These are phyloP conservation scores for Gynochthodes officinalis DNA, from an alignment of 257 asterid species.

Conservation along the genomic window DNA sequence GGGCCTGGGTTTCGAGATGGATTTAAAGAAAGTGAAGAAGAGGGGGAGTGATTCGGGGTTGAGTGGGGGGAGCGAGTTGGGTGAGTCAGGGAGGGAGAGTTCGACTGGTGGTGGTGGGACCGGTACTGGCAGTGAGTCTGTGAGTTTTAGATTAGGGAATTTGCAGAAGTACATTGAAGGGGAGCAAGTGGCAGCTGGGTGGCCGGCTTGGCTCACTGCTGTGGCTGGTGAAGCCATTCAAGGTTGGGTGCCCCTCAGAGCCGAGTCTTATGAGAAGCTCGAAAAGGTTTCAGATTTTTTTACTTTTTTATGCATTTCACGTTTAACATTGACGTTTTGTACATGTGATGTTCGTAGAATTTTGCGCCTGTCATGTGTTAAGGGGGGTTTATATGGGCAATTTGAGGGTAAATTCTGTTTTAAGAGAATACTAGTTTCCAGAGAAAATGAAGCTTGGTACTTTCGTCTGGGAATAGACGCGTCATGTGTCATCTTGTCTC, in stretches of 20 bases:
- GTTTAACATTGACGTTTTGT: not conserved
- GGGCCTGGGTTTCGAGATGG: constrained; percentile 72
- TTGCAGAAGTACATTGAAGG: constrained; percentile 74
- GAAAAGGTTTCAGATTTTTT: constrained; percentile 53
- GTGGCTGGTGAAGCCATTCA: constrained; percentile 96
- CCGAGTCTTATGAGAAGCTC: constrained; percentile 81
- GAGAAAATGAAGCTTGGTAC: not conserved
- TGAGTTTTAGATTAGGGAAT: constrained; percentile 86
- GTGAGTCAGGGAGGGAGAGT: constrained; percentile 82
- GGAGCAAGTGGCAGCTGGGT: constrained; percentile 93
- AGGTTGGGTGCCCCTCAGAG: constrained; percentile 84
- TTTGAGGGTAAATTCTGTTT: not conserved
- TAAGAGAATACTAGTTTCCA: not conserved
- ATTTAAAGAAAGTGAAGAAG: constrained; percentile 83
- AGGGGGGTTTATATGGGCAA: not conserved
- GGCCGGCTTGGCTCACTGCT: constrained; percentile 97
- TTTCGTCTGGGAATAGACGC: not conserved
- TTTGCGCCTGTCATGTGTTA: not conserved
- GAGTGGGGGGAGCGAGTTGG: constrained; percentile 71
- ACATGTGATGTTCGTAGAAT: not conserved
- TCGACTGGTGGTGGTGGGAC: constrained; percentile 43
- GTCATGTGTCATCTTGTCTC: constrained; percentile 5
- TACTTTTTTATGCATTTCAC: not conserved
- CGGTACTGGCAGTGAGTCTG: constrained; percentile 69
- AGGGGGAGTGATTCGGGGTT: constrained; percentile 50